Conservation (phyloP, 192 early-diverging fungal genomes). For the Backusella sp. region DNA sequence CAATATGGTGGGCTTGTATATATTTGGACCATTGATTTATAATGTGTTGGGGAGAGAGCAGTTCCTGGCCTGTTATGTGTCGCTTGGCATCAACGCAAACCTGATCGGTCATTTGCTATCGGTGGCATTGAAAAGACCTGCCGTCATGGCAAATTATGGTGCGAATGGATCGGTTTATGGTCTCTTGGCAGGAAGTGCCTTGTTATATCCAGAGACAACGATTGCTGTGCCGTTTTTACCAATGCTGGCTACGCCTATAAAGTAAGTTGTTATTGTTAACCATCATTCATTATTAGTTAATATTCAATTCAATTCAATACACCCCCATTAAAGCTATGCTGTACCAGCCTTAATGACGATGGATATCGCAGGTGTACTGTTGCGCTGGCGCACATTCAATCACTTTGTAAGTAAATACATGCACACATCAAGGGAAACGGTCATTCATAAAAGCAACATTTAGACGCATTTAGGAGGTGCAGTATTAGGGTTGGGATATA, state of each 20-base stretch:
- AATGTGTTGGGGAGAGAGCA: conserved; percentile 61
- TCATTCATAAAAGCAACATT: too few species aligned
- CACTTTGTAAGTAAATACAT: conserved; percentile 59
- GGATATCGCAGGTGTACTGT: conserved; percentile 70
- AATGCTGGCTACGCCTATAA: conserved; percentile 39
- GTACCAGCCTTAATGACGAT: conserved; percentile 66
- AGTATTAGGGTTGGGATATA: conserved; percentile 58
- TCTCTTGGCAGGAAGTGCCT: conserved; percentile 57
- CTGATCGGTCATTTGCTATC: conserved; percentile 63
- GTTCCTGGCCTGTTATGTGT: conserved; percentile 78
- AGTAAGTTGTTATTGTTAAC: conserved; percentile 5
- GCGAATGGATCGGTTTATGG: conserved; percentile 83
- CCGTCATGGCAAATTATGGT: conserved; percentile 59
- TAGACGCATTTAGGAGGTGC: conserved; percentile 68
- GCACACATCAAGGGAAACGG: too few species aligned
- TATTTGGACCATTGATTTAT: conserved; percentile 57
- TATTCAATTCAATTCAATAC: neutral
- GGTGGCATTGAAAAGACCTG: conserved; percentile 42
- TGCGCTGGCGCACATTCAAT: conserved; percentile 71
- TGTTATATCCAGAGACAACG: conserved; percentile 53
- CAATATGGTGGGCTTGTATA: conserved; percentile 79
- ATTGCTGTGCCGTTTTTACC: conserved; percentile 63
- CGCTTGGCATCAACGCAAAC: conserved; percentile 64
- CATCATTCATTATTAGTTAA: neutral
- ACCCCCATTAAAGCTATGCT: conserved; percentile 37